phyloP scores from a whole-genome alignment of 163 green algal genomes.

The Prototheca wickerhamii region DNA sequence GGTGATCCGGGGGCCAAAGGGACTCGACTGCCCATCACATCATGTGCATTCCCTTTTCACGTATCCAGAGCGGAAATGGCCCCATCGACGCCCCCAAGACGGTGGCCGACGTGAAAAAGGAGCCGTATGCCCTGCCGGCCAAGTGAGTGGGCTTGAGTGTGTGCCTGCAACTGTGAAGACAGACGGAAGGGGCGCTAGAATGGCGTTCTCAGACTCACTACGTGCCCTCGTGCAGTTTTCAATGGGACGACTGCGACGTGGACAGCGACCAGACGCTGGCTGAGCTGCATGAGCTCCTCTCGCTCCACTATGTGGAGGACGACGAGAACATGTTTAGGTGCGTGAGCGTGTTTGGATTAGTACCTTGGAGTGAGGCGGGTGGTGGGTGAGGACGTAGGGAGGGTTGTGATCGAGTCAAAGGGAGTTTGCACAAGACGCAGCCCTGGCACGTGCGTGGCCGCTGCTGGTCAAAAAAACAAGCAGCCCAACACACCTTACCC shows the following conservation, averaged over 20 bases:
- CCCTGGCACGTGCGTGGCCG: not conserved
- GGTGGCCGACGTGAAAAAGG: slow-evolving; percentile 62
- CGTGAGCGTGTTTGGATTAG: not conserved
- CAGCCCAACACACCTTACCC: not conserved
- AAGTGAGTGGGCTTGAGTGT: slow-evolving; percentile 5
- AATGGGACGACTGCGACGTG: slow-evolving; percentile 87
- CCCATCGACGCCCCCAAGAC: slow-evolving; percentile 80
- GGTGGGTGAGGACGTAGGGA: not conserved
- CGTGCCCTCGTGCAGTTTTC: slow-evolving; percentile 63
- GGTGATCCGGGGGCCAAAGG: no score
- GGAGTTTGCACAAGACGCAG: no score
- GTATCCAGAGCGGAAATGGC: slow-evolving; percentile 52
- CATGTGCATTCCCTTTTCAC: not conserved
- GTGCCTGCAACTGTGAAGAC: not conserved
- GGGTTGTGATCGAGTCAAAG: no score
- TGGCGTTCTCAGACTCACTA: no score
- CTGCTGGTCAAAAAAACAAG: no score
- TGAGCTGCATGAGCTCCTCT: slow-evolving; percentile 79
- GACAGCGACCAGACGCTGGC: slow-evolving; percentile 46
- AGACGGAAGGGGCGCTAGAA: no score
- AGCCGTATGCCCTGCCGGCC: slow-evolving; percentile 75
- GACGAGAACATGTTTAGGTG: slow-evolving; percentile 97
- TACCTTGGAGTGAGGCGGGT: not conserved
- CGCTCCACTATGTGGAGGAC: slow-evolving; percentile 97
- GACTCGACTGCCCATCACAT: not conserved